Evolutionary conservation across 192 early-diverging fungal genomes (phyloP).

Genomic region (Coemansia sp.): DNA sequence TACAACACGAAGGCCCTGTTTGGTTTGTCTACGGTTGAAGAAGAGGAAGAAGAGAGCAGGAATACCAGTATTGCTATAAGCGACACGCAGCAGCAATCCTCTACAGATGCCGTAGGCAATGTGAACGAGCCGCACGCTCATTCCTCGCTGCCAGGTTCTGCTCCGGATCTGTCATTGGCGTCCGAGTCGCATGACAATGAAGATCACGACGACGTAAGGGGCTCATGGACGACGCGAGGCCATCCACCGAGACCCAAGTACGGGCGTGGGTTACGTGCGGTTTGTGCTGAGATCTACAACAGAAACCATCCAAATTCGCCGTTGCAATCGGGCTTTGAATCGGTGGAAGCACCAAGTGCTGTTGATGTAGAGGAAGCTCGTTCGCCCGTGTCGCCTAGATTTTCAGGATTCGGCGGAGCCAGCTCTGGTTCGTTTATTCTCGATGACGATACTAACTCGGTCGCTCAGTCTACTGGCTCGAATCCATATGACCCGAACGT

Average conservation of each 20-base stretch:
- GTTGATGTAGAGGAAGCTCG: background rate
- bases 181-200: background rate
- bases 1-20: conserved; percentile 35
- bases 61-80: conserved; percentile 30
- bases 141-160: background rate
- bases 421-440: conserved; percentile 1
- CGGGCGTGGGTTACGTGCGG: conserved; percentile 22
- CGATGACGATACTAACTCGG: conserved; percentile 30
- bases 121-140: background rate
- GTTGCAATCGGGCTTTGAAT: conserved; percentile 10
- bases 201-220: background rate
- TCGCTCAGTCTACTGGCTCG: conserved; percentile 31
- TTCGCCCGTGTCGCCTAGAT: conserved; percentile 8
- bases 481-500: conserved; percentile 46
- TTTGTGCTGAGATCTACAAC: conserved; percentile 9
- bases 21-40: conserved; percentile 41
- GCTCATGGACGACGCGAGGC: conserved; percentile 19
- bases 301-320: conserved; percentile 6
- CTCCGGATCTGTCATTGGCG: background rate
- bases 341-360: conserved; percentile 15
- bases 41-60: conserved; percentile 45
- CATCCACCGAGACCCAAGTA: conserved; percentile 5
- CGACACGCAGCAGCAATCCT: conserved; percentile 9
- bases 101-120: background rate
- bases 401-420: background rate